Conservation (phyloP, 257 asterid species). For the Solanum okadae region DNA sequence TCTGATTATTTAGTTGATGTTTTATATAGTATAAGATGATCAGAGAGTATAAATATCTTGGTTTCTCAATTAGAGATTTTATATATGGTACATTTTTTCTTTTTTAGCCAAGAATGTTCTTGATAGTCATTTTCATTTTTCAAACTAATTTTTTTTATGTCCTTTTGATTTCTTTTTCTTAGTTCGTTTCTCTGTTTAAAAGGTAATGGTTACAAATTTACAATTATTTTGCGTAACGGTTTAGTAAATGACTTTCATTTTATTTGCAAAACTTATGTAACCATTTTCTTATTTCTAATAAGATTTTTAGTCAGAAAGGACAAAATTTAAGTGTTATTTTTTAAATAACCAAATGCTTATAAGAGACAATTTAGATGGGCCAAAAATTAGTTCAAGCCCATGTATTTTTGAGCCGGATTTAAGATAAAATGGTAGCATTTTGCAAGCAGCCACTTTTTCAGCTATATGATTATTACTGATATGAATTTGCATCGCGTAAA, state of each 20-base stretch:
- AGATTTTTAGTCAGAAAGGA: no score
- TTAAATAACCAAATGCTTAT: background rate
- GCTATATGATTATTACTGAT: background rate
- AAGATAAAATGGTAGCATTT: background rate
- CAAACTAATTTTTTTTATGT: background rate
- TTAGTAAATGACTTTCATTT: background rate
- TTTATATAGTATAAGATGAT: background rate
- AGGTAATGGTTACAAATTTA: no score
- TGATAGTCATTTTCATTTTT: no score
- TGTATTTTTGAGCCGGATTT: background rate
- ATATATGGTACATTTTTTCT: background rate
- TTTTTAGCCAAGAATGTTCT: background rate
- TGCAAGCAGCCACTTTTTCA: background rate
- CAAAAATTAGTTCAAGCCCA: background rate
- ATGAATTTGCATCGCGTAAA: background rate
- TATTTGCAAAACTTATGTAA: background rate
- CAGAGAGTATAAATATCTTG: background rate
- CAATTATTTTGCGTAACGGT: background rate
- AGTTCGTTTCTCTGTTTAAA: background rate
- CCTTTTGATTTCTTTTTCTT: background rate
- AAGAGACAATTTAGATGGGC: background rate
- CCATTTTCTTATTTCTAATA: no score
- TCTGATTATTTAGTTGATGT: background rate
- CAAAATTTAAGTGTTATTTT: background rate
- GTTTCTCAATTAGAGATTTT: background rate